Evolutionary conservation across 176 grass and related monocot species (phyloP).

Genomic region (Poa annua): DNA sequence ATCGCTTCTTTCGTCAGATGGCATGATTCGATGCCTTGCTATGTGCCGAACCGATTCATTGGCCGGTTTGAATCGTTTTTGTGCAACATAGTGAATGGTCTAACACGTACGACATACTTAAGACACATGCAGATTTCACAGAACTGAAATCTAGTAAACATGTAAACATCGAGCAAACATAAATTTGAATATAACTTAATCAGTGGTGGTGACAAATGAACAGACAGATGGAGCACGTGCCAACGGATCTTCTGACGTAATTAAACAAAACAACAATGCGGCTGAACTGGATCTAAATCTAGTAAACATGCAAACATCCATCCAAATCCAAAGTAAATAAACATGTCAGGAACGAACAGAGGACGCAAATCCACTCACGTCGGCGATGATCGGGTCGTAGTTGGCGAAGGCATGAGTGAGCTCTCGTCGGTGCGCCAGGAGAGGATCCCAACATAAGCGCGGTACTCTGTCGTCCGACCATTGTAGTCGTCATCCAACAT

Average conservation of each 20-base stretch:
- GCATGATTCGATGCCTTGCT: too few species aligned
- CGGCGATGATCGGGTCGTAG: slow-evolving; percentile 44
- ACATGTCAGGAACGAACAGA: neutral
- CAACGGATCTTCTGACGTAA: too few species aligned
- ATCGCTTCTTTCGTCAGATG: too few species aligned
- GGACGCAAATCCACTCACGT: slow-evolving; percentile 16
- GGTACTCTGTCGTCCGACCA: neutral
- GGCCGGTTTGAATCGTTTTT: too few species aligned
- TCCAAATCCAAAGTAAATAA: neutral
- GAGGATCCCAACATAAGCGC: slow-evolving; percentile 51
- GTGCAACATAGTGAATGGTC: too few species aligned
- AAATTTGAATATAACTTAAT: too few species aligned
- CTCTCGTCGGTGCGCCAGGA: slow-evolving; percentile 53
- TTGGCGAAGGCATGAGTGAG: slow-evolving; percentile 54
- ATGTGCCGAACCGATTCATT: too few species aligned
- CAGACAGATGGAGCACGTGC: too few species aligned
- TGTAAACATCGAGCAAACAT: too few species aligned
- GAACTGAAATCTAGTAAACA: too few species aligned
- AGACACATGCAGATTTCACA: neutral
- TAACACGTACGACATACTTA: neutral
- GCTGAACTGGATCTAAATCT: neutral
- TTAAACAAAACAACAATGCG: too few species aligned
- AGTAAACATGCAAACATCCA: neutral
- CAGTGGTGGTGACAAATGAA: too few species aligned
- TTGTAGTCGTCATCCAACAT: slow-evolving; percentile 16